These are phyloP conservation scores for Carex arenaria DNA, from an alignment of 202 grass and related monocot genomes.

Conservation along the genomic window DNA sequence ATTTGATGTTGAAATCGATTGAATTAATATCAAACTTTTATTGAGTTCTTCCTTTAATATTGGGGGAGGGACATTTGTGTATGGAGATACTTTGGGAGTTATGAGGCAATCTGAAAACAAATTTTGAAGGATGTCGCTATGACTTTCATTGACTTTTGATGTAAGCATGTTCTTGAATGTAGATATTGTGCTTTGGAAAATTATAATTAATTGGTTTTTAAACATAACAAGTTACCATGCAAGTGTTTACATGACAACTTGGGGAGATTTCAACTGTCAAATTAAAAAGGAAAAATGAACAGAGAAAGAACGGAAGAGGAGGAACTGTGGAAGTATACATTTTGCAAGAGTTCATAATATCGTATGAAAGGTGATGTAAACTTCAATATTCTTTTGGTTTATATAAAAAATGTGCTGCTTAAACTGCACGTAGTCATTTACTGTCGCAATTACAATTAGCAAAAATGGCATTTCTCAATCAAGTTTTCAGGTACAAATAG, in stretches of 20 bases:
- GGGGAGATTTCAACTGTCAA: not conserved
- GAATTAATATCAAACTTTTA: not conserved
- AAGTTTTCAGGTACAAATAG: not conserved
- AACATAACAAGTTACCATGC: not conserved
- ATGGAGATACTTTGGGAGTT: not conserved
- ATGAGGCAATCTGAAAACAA: constrained; percentile 3
- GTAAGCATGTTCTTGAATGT: not conserved
- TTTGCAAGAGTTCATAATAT: not conserved
- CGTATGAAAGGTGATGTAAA: not conserved
- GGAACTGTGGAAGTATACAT: not conserved
- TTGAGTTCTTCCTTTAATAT: not conserved
- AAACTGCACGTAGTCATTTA: not conserved
- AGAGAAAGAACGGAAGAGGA: not conserved
- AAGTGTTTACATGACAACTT: not conserved
- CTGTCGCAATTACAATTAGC: not conserved
- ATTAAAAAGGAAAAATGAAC: not conserved
- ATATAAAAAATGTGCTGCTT: not conserved
- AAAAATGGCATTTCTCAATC: not conserved
- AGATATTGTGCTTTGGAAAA: not conserved
- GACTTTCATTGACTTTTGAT: not conserved
- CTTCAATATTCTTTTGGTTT: not conserved
- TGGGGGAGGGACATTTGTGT: not conserved
- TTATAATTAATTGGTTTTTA: not conserved
- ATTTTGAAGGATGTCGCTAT: not conserved
- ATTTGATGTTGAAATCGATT: not conserved